Evolutionary conservation across 306 rosid species (phyloP).

Genomic region (Prunus campanulata): DNA sequence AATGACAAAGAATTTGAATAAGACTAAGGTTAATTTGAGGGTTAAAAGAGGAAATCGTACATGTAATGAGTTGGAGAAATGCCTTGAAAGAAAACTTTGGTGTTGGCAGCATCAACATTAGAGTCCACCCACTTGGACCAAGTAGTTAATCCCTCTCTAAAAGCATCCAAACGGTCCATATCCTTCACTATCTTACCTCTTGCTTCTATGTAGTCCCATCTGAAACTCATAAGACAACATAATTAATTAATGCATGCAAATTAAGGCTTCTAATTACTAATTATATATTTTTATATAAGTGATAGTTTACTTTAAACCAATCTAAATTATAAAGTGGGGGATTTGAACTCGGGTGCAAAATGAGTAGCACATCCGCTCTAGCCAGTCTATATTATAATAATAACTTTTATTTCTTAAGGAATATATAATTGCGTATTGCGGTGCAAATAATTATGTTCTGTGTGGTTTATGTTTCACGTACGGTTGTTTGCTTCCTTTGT

Average conservation of each 20-base stretch:
- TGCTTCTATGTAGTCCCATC: constrained; percentile 39
- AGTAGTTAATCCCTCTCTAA: constrained; percentile 30
- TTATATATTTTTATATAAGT: no score
- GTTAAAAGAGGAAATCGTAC: constrained; percentile 2
- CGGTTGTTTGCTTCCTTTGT: constrained; percentile 37
- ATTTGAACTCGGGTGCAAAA: no score
- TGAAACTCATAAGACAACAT: background rate
- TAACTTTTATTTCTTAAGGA: no score
- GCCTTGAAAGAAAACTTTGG: constrained; percentile 41
- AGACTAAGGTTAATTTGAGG: no score
- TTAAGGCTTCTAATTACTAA: no score
- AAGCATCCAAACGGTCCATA: constrained; percentile 42
- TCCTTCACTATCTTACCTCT: constrained; percentile 26
- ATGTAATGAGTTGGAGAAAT: constrained; percentile 33
- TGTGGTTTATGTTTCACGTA: background rate
- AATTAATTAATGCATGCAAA: no score
- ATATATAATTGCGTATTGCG: no score
- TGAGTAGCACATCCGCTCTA: constrained; percentile 35
- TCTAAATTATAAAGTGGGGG: no score
- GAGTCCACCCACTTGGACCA: constrained; percentile 53
- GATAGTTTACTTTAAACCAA: no score
- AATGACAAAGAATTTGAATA: no score
- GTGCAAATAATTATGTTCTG: no score
- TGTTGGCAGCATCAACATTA: constrained; percentile 20
- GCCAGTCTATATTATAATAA: constrained; percentile 35